Conservation (phyloP, 805 yeast species). For the Sugiyamaella chiloensis region DNA sequence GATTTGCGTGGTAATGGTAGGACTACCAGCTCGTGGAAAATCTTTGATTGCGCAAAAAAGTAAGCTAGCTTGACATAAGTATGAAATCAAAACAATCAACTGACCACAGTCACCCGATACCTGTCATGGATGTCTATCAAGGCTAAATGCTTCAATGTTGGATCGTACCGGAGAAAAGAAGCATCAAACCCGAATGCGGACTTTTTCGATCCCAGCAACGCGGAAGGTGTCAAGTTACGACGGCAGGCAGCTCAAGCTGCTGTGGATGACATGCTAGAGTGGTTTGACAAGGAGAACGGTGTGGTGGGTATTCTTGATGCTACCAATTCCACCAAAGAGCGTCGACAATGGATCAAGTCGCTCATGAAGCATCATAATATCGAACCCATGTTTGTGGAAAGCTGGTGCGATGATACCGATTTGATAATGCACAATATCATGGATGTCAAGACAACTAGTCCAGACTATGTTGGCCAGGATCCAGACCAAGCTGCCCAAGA, state of each 20-base stretch:
- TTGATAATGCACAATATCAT: conserved; percentile 73
- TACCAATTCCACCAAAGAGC: conserved; percentile 74
- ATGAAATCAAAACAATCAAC: neutral
- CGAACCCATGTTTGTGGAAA: conserved; percentile 89
- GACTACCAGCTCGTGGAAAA: conserved; percentile 69
- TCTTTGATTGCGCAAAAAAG: conserved; percentile 89
- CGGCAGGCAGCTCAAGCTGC: conserved; percentile 70
- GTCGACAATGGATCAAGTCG: conserved; percentile 61
- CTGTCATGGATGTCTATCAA: conserved; percentile 87
- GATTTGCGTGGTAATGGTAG: conserved; percentile 32
- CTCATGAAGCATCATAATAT: conserved; percentile 49
- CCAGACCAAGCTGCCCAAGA: conserved; percentile 71
- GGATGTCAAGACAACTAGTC: conserved; percentile 84
- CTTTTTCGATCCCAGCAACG: conserved; percentile 68
- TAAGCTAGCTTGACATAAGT: conserved; percentile 19
- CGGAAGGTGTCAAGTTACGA: conserved; percentile 60
- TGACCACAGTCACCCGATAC: conserved; percentile 63
- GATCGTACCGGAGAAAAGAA: conserved; percentile 69
- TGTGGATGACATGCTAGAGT: conserved; percentile 72
- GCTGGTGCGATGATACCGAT: conserved; percentile 82
- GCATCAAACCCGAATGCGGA: conserved; percentile 68
- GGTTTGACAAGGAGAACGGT: conserved; percentile 80
- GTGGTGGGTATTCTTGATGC: conserved; percentile 94
- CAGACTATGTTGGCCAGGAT: conserved; percentile 69
- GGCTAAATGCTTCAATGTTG: conserved; percentile 87